A percentile compares a stretch with the other conserved stretches of the same genome.
Evolutionary conservation across 495 filamentous ascomycete genomes (phyloP).

Genomic region (Podospora didyma): DNA sequence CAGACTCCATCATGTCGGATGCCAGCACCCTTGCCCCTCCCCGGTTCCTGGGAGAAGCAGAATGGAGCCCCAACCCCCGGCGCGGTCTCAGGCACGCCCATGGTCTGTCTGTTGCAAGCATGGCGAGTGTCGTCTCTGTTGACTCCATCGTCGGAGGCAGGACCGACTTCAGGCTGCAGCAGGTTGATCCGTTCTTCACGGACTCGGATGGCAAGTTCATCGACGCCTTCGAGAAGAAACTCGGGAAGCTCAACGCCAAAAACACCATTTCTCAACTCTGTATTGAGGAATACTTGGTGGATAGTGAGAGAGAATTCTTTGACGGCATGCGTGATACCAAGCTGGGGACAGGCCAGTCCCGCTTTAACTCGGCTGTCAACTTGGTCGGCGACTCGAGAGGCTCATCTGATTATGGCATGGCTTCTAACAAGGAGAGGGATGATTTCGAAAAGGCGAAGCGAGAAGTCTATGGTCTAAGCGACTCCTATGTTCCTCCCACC

Average conservation of each 20-base stretch:
- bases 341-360: constrained; percentile 20
- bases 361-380: constrained; percentile 31
- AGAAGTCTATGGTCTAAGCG: constrained; percentile 55
- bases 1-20: constrained; percentile 7
- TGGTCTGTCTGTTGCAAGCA: background rate
- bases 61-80: constrained; percentile 2
- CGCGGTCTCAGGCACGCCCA: background rate
- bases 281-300: constrained; percentile 57
- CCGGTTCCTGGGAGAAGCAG: constrained; percentile 3
- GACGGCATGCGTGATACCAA: constrained; percentile 50
- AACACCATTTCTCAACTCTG: constrained; percentile 51
- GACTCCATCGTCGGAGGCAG: constrained; percentile 9
- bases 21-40: constrained; percentile 5
- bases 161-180: constrained; percentile 42
- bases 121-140: constrained; percentile 9
- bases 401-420: constrained; percentile 25
- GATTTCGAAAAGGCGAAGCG: constrained; percentile 10
- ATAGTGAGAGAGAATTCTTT: constrained; percentile 60
- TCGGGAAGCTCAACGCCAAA: constrained; percentile 48
- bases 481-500: constrained; percentile 59
- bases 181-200: constrained; percentile 61
- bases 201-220: constrained; percentile 53
- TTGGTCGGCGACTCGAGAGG: constrained; percentile 33
- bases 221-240: constrained; percentile 47
- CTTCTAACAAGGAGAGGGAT: constrained; percentile 41